Evolutionary conservation across 495 filamentous ascomycete genomes (phyloP).

Genomic region (Bacidia rubella): DNA sequence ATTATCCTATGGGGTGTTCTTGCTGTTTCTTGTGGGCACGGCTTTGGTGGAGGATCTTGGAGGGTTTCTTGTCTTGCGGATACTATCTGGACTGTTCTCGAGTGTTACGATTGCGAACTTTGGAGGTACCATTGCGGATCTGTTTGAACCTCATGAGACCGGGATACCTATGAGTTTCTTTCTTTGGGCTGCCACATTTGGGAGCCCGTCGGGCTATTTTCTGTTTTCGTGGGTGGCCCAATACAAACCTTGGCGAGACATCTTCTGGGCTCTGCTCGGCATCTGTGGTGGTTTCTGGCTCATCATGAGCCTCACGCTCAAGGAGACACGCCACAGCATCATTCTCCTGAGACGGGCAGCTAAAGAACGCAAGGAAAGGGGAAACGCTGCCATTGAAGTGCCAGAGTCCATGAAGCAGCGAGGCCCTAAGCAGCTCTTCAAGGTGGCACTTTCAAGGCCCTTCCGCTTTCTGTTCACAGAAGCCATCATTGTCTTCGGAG

Average conservation of each 20-base stretch:
- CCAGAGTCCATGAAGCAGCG: slow-evolving; percentile 17
- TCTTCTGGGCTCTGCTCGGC: slow-evolving; percentile 36
- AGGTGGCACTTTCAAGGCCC: slow-evolving; percentile 22
- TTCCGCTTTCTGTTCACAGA: slow-evolving; percentile 28
- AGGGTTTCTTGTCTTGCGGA: slow-evolving; percentile 19
- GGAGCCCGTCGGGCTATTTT: slow-evolving; percentile 30
- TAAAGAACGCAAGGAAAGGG: slow-evolving; percentile 12
- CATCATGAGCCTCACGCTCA: slow-evolving; percentile 26
- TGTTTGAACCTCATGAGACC: slow-evolving; percentile 17
- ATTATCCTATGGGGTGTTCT: slow-evolving; percentile 19
- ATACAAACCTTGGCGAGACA: slow-evolving; percentile 25
- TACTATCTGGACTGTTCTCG: slow-evolving; percentile 19
- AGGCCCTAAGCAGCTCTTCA: slow-evolving; percentile 17
- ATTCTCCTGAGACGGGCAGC: slow-evolving; percentile 16
- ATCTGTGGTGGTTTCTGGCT: slow-evolving; percentile 33
- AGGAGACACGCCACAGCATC: slow-evolving; percentile 32
- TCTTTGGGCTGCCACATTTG: slow-evolving; percentile 30
- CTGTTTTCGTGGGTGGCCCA: slow-evolving; percentile 31
- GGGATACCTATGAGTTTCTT: slow-evolving; percentile 19
- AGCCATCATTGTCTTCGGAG: slow-evolving; percentile 26
- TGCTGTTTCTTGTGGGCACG: slow-evolving; percentile 20
- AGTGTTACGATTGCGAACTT: slow-evolving; percentile 22
- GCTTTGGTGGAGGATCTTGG: slow-evolving; percentile 18
- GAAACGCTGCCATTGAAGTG: slow-evolving; percentile 10
- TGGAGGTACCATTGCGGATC: slow-evolving; percentile 17